Evolutionary conservation across 2,329 filamentous ascomycete species (phyloP), one percentile per base, ranked within the genome.

Genomic region (Parastagonospora nodorum): DNA sequence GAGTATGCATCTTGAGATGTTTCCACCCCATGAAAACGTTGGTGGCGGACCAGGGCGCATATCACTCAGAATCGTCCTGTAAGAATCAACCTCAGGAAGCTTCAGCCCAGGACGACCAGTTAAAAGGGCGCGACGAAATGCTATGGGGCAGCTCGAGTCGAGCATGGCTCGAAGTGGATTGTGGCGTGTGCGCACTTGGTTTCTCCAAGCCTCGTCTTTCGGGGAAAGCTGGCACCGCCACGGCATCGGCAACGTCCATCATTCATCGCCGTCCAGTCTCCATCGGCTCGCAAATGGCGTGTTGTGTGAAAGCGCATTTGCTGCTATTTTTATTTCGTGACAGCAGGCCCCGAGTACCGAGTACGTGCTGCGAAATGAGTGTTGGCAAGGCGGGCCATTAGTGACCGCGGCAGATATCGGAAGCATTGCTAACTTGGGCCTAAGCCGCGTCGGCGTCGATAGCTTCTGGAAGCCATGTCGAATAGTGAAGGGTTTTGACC

Each of bases 11-110:
- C 41, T 32, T 45, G 48, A 54, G 54, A 51, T 50, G 59, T 50
- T 52, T 50, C 47, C 44, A 47, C 49, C 55, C 51, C 56, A 60
- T 60, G 48, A 54, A 63, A 51, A 55, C 55, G 64, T 66, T 70
- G 64, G 66, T 67, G 67, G 67, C 67, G 57, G 58, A 58, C 55
- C 55, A 50, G 46, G 59, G 56, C 49, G 54, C 53, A 24, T 24
- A 5, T 24, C 19, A 24, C 19, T 24, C 19, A 24, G 19, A 3
- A 24, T 24, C 5, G 19, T 24, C 19, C 19, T 24, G 19, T 24
- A 24, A 24, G 19, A 24, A 24, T 24, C 19, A 24, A 24, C 19
- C 19, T 24, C 19, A 24, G 5, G 5, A 24, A 24, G 19, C 19
- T 24, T 24, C 5, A 24, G 19, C 3, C 58, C 53, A 56, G 40